Base-by-base conservation (phyloP, 2,329 filamentous ascomycete genomes). In the Alternaria solani region DNA sequence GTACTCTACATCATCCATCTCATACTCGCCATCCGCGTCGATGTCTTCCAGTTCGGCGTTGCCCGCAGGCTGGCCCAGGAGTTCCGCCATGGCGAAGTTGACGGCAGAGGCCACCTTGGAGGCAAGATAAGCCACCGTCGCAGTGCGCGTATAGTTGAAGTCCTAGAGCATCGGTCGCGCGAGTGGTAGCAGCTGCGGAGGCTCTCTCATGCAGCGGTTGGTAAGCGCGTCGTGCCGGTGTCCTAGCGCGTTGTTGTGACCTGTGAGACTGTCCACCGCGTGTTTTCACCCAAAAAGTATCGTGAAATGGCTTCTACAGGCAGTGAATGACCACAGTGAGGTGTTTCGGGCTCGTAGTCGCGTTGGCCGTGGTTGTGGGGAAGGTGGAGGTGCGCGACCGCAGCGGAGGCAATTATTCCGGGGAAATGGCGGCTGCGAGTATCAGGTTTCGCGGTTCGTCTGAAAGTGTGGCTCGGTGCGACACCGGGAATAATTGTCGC, bases 31-130 rank as follows among this genome's bases (percentile, higher is more conserved):
- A 59, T 80, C 78, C 11, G 73, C 70, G 43, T 80, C 78, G 44
- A 75, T 73, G 58, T 77, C 74, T 14, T 78, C 76, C 34, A 63
- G 62, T 47, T 77, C 70, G 57, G 64, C 63, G 67, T 70, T 75
- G 72, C 64, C 66, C 44, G 70, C 64, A 60, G 67, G 62, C 56
- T 77, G 73, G 68, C 74, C 76, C 70, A 76, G 67, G 66, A 78
- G 73, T 76, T 79, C 78, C 57, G 75, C 76, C 79, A 80, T 81
- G 51, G 78, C 78, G 68, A 77, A 75, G 60, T 78, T 76, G 66
- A 80, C 73, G 60, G 72, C 77, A 60, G 75, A 76, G 68, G 77
- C 79, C 76, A 81, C 68, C 61, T 72, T 79, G 52, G 68, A 73
- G 28, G 73, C 75, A 57, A 78, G 56, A 68, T 70, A 76, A 63